Evolutionary conservation across 345 rosid genomes (phyloP).

Genomic region (Camelina neglecta): DNA sequence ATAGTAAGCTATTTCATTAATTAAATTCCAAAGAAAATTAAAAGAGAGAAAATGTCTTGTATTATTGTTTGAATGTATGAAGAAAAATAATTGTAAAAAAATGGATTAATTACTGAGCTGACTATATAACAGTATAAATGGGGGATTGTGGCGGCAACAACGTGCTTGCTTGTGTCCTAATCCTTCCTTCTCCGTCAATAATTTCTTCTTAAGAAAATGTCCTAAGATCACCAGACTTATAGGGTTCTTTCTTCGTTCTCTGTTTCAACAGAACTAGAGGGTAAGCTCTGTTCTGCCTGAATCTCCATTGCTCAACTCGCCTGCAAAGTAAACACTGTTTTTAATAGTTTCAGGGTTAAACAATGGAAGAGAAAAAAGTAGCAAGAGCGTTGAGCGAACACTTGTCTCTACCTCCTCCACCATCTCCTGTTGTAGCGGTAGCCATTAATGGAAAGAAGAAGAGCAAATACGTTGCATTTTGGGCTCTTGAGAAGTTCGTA

Average conservation of each 20-base stretch:
- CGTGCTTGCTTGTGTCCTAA: conserved; percentile 44
- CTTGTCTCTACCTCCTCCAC: conserved; percentile 47
- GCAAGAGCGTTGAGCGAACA: conserved; percentile 38
- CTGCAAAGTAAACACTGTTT: background rate
- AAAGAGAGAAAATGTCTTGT: conserved; percentile 24
- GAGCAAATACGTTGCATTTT: conserved; percentile 57
- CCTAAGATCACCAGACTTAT: conserved; percentile 21
- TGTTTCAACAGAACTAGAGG: background rate
- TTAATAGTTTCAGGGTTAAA: conserved; percentile 23
- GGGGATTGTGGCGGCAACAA: conserved; percentile 40
- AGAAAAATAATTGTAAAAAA: background rate
- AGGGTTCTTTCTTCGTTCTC: conserved; percentile 7
- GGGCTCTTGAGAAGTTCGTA: conserved; percentile 64
- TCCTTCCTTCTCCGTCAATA: background rate
- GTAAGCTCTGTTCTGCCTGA: conserved; percentile 20
- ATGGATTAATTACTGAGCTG: conserved; percentile 24
- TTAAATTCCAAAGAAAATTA: background rate
- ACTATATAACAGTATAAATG: conserved; percentile 30
- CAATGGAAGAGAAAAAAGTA: conserved; percentile 29
- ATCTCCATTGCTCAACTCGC: conserved; percentile 3
- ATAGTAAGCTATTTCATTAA: background rate
- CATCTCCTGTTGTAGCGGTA: conserved; percentile 51
- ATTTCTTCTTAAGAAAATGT: conserved; percentile 31
- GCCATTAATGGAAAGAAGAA: conserved; percentile 72
- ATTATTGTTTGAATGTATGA: conserved; percentile 19